Evolutionary conservation across 306 rosid species (phyloP), one percentile per base, ranked within the genome.

Genomic region (Vicia faba): DNA sequence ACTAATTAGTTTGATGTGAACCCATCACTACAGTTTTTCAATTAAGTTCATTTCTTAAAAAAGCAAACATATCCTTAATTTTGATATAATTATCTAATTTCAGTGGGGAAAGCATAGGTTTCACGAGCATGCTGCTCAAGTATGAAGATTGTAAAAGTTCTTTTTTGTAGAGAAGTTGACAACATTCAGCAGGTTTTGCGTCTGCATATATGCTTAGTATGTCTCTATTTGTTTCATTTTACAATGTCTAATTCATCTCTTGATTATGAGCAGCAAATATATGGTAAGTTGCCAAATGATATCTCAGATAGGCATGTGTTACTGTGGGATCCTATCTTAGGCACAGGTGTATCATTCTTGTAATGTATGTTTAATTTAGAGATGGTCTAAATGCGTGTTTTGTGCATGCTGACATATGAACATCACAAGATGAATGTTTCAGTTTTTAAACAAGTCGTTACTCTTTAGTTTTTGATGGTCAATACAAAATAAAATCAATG

Each of bases 41-140:
- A 60, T 4, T 38, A 31, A 25, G 13, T 13, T 16, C 29, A n/a
- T 71, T 54, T 66, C 44, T 41, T 64, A 36, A 51, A 26, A 68
- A 49, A 51, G 15, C n/a, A n/a, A 56, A 58, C 8, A 33, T 57
- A 26, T 74, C 61, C 45, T 61, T 64, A 45, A 60, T 45, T 43
- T 59, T 56, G 68, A 78, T 71, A 43, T 60, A 11, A 53, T 41
- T 31, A 63, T 68, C 53, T 64, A 53, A 59, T 75, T 43, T 61
- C 84, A 95, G 96, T 64, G 99, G 99, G 41, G 99, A 95, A 86
- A 95, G 97, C 70, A 95, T 91, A 97, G 99, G 99, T 96, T 72
- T 75, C 91, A 74, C 81, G 99, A 71, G 99, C 97, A 62, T 95
- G 97, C 78, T 91, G 99, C 84, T 88, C 88, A 81, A 95, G 97